A percentile compares a stretch with the other conserved stretches of the same genome.
phyloP scores from a whole-genome alignment of 257 asterid genomes.

The Jaltomata sinuosa region DNA sequence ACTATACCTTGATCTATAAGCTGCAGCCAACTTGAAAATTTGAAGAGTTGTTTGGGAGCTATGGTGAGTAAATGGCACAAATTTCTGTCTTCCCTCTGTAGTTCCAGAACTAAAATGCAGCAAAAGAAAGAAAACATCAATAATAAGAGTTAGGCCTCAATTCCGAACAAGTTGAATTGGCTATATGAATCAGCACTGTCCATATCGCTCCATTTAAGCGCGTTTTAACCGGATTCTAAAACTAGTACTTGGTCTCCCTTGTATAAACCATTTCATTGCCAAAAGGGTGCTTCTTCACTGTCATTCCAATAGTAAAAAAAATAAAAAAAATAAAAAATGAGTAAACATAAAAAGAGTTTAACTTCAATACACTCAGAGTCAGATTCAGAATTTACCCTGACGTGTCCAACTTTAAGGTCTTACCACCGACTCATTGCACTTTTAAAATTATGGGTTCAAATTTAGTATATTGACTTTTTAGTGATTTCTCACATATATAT shows the following conservation, averaged over 20 bases:
- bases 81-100: conserved; percentile 72
- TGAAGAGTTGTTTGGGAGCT: conserved; percentile 66
- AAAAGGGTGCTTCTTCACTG: not conserved
- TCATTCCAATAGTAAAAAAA: not conserved
- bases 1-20: conserved; percentile 67
- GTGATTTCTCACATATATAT: not conserved
- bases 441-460: not conserved
- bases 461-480: no score
- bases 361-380: not conserved
- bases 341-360: not conserved
- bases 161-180: not conserved
- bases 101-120: conserved; percentile 57
- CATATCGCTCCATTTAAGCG: not conserved
- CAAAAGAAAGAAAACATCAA: not conserved
- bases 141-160: not conserved
- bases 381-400: not conserved
- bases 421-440: not conserved
- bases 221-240: not conserved
- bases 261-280: not conserved
- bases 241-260: not conserved
- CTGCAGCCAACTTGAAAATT: conserved; percentile 68
- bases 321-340: not conserved
- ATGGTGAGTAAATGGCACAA: conserved; percentile 57
- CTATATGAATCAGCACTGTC: not conserved
- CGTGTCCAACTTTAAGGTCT: not conserved